Conservation (phyloP, 805 yeast species). For the Helenozyma baotianmanensis region DNA sequence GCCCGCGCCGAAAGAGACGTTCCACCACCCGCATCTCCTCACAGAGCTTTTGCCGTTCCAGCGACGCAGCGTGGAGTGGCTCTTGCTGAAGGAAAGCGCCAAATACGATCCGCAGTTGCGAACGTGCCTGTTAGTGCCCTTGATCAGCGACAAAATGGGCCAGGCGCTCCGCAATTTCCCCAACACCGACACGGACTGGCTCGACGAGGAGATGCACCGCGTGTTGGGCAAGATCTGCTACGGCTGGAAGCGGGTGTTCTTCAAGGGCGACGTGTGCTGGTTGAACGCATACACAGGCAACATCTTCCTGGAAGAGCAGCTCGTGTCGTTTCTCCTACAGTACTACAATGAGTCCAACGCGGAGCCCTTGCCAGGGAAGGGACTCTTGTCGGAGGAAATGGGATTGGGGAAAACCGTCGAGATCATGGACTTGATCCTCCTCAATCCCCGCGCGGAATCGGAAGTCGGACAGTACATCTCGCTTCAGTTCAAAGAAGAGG, state of each 20-base stretch:
- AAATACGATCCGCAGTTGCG: slow-evolving; percentile 24
- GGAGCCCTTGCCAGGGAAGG: slow-evolving; percentile 46
- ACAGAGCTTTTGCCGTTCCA: slow-evolving; percentile 48
- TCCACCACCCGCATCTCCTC: slow-evolving; percentile 40
- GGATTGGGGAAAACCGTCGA: slow-evolving; percentile 96
- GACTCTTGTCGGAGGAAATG: slow-evolving; percentile 91
- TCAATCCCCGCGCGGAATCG: slow-evolving; percentile 50
- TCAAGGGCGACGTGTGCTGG: slow-evolving; percentile 28
- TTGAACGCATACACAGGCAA: slow-evolving; percentile 50
- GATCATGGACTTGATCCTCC: slow-evolving; percentile 56
- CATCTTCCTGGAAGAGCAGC: slow-evolving; percentile 29
- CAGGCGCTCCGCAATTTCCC: slow-evolving; percentile 5
- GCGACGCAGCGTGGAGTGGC: slow-evolving; percentile 52
- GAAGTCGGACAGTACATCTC: slow-evolving; percentile 29
- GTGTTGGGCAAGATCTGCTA: slow-evolving; percentile 41
- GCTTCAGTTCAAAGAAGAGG: slow-evolving; percentile 28
- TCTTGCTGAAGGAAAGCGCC: slow-evolving; percentile 48
- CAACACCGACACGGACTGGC: slow-evolving; percentile 4
- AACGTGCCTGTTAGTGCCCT: slow-evolving; percentile 17
- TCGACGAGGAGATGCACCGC: slow-evolving; percentile 21
- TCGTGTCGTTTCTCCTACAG: slow-evolving; percentile 22
- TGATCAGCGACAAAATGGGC: slow-evolving; percentile 13
- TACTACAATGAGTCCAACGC: slow-evolving; percentile 19
- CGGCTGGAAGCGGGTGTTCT: slow-evolving; percentile 44
- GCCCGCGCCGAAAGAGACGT: slow-evolving; percentile 14